phyloP scores from a whole-genome alignment of 2,329 filamentous ascomycete genomes.

The Dactylellina sp. region DNA sequence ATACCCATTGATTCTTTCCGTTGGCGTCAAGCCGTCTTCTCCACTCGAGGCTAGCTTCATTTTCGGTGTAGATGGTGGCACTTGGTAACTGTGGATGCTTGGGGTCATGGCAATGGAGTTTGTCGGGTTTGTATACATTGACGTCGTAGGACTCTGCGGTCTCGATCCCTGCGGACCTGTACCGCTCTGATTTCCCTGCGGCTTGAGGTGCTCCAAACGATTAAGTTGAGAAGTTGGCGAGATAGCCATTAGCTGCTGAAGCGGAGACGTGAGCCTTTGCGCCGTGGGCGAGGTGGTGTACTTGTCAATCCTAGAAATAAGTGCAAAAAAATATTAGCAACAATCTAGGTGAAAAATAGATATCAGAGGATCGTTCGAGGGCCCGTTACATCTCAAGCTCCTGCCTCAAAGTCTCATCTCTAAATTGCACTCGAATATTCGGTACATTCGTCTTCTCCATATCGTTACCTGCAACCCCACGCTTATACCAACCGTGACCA shows the following conservation, averaged over 20 bases:
- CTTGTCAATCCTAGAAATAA: conserved; percentile 41
- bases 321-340: conserved; percentile 3
- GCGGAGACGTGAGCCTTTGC: conserved; percentile 40
- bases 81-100: conserved; percentile 53
- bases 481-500: conserved; percentile 79
- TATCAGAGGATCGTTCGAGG: too few relatives aligned
- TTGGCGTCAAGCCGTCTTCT: conserved; percentile 27
- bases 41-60: conserved; percentile 28
- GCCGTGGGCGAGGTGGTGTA: conserved; percentile 44
- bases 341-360: too few relatives aligned
- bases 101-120: conserved; percentile 49
- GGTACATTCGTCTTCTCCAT: conserved; percentile 98
- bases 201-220: conserved; percentile 33
- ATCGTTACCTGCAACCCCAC: conserved; percentile 85
- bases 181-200: conserved; percentile 9
- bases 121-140: conserved; percentile 60
- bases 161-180: conserved; percentile 47
- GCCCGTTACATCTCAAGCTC: conserved; percentile 82
- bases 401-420: conserved; percentile 84
- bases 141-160: conserved; percentile 59
- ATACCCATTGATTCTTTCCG: conserved; percentile 12
- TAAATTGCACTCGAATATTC: conserved; percentile 88
- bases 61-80: conserved; percentile 37
- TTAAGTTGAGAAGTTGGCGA: conserved; percentile 18
- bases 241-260: conserved; percentile 20